Percentiles rank a stretch among this genome's conserved stretches.
Conservation (phyloP, 1,139 yeast species). For the Diutina sp. region DNA sequence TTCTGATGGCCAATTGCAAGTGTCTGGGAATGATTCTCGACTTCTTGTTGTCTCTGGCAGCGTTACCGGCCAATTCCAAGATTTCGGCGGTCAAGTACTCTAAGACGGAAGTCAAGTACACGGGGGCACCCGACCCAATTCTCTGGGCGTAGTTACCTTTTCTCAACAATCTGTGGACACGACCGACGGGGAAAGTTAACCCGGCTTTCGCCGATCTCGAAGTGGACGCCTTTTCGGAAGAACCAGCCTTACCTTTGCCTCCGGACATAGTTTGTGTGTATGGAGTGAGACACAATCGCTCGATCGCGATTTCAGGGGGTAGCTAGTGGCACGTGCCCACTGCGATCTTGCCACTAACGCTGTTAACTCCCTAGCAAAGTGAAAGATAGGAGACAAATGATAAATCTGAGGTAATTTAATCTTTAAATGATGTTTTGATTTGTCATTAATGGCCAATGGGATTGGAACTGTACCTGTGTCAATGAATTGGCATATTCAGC, state of each 20-base stretch:
- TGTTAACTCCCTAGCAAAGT: too few relatives aligned
- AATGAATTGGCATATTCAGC: too few relatives aligned
- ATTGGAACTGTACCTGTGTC: too few relatives aligned
- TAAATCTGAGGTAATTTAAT: too few relatives aligned
- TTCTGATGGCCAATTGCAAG: constrained; percentile 95
- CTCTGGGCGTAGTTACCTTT: constrained; percentile 99
- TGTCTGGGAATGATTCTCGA: constrained; percentile 98
- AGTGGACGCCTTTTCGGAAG: constrained; percentile 87
- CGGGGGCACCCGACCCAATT: constrained; percentile 98
- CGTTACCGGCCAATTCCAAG: constrained; percentile 96
- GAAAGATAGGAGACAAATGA: too few relatives aligned
- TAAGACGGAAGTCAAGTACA: constrained; percentile 89
- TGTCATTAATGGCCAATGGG: too few relatives aligned
- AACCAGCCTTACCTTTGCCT: constrained; percentile 97
- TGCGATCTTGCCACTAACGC: too few relatives aligned
- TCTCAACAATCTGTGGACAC: constrained; percentile 95
- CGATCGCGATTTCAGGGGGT: not conserved
- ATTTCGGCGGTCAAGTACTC: constrained; percentile 97
- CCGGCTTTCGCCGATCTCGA: constrained; percentile 98
- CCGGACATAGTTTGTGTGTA: constrained; percentile 64
- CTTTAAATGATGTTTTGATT: too few relatives aligned
- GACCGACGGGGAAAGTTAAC: constrained; percentile 98
- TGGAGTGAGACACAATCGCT: not conserved
- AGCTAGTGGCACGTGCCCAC: too few relatives aligned
- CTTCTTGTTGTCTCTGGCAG: constrained; percentile 97